Base-by-base conservation (phyloP, 2,329 filamentous ascomycete species). In the Aspergillus ochraceoroseus region DNA sequence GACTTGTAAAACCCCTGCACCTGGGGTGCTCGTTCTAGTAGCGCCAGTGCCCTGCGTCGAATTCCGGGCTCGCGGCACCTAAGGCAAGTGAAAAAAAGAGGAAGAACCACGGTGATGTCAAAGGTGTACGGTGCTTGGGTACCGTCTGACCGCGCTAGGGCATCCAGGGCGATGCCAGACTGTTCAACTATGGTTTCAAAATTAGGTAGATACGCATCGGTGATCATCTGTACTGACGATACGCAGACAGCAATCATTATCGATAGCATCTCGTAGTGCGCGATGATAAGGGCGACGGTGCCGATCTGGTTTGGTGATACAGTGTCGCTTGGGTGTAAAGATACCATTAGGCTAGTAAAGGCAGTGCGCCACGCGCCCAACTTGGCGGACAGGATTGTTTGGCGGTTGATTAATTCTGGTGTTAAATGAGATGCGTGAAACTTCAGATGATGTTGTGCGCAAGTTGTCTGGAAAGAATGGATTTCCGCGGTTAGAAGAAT, bases 11-110 rank as follows among this genome's bases (percentile, higher is more conserved):
- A 52, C 0, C 62, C 62, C 29, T 63, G 54, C 2, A 63, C 45
- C 1, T 36, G 47, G 5, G 55, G 57, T 3, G 52, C 49, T 33
- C 36, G 45, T 1, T 43, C 47, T 0, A 64, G 44, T 11, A 64
- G 41, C 9, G 44, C 42, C 1, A 65, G 23, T 14, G 62, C 60
- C 2, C 41, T 30, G 2, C 62, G 58, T 25, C 62, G 57, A 8
- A 54, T 47, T 3, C 9, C 30, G 1, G 59, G 61, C n/a, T 64
- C 54, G 6, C 61, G 58, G 30, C 62, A 65, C 32, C 55, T 51
- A 1, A 62, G 44, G 17, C 51, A 52, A 1, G 56, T 59, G 17
- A 63, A 57, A 48, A 52, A 65, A 2, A 64, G 49, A 2, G 59
- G 58, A 7, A 57, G 28, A 1, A 49, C 57, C 11, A 62, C 38